Evolutionary conservation across 202 grass and related monocot genomes (phyloP).

Genomic region (Zizania palustris): DNA sequence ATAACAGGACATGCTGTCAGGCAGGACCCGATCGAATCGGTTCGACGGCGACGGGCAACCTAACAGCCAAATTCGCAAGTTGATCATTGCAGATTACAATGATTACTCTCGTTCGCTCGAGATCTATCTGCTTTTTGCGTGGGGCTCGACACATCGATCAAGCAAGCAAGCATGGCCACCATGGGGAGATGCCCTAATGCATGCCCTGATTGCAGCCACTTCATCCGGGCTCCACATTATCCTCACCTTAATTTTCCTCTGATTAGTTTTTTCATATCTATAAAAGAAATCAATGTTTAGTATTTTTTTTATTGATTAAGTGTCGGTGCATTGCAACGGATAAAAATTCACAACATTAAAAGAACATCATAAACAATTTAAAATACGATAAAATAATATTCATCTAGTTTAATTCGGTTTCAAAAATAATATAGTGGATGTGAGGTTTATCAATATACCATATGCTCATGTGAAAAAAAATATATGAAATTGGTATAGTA

Average conservation of each 20-base stretch:
- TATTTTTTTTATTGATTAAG: too few relatives aligned
- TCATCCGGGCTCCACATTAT: background rate
- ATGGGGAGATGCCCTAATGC: conserved; percentile 17
- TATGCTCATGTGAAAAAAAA: too few relatives aligned
- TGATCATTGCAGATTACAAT: conserved; percentile 47
- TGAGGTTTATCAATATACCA: too few relatives aligned
- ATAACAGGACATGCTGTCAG: background rate
- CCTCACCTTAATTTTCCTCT: background rate
- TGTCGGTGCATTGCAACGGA: too few relatives aligned
- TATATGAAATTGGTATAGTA: too few relatives aligned
- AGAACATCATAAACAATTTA: too few relatives aligned
- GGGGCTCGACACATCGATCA: conserved; percentile 22
- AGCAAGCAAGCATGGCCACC: background rate
- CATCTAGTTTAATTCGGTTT: too few relatives aligned
- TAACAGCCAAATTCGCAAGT: conserved; percentile 33
- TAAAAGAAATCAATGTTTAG: too few relatives aligned
- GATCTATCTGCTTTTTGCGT: conserved; percentile 9
- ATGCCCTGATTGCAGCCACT: background rate
- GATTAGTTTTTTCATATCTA: background rate
- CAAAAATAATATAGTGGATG: too few relatives aligned
- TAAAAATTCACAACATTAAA: too few relatives aligned
- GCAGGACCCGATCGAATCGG: conserved; percentile 42
- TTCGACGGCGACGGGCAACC: conserved; percentile 48
- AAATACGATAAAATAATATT: too few relatives aligned
- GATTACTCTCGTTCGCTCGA: conserved; percentile 6